Conservation (phyloP, 2,329 filamentous ascomycete genomes). For the Capronia americana region DNA sequence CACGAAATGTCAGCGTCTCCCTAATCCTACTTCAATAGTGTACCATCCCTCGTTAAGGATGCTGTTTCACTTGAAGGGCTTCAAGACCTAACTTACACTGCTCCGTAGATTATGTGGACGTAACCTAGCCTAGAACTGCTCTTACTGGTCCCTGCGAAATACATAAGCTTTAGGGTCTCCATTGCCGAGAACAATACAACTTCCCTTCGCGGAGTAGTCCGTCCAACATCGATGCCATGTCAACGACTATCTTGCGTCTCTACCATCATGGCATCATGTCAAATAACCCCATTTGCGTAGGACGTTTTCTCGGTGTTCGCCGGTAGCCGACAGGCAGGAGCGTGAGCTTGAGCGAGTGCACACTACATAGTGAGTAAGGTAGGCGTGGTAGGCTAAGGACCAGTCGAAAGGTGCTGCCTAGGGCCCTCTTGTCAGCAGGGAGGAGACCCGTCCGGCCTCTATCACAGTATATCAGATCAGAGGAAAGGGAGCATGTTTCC, state of each 20-base stretch:
- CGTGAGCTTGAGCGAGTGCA: background rate
- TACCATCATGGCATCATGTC: background rate
- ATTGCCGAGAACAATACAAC: background rate
- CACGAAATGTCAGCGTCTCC: background rate
- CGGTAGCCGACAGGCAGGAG: conserved; percentile 10
- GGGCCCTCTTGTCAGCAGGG: background rate
- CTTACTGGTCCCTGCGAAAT: background rate
- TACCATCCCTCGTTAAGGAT: no score
- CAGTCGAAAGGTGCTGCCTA: conserved; percentile 16
- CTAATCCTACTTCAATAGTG: no score
- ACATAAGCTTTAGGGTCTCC: background rate
- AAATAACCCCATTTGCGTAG: background rate
- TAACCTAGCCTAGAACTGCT: background rate
- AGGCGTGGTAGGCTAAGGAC: background rate
- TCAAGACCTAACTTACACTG: no score
- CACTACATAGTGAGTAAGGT: no score
- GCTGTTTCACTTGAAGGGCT: background rate
- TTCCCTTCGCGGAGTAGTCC: conserved; percentile 7
- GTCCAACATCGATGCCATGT: background rate
- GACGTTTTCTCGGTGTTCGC: conserved; percentile 10
- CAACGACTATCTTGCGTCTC: background rate
- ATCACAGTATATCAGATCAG: background rate
- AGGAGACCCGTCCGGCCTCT: background rate
- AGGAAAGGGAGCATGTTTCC: background rate
- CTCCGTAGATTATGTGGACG: no score